These are phyloP conservation scores for Hsuehochloa calcarea DNA, from an alignment of 176 grass and related monocot species.

Conservation along the genomic window DNA sequence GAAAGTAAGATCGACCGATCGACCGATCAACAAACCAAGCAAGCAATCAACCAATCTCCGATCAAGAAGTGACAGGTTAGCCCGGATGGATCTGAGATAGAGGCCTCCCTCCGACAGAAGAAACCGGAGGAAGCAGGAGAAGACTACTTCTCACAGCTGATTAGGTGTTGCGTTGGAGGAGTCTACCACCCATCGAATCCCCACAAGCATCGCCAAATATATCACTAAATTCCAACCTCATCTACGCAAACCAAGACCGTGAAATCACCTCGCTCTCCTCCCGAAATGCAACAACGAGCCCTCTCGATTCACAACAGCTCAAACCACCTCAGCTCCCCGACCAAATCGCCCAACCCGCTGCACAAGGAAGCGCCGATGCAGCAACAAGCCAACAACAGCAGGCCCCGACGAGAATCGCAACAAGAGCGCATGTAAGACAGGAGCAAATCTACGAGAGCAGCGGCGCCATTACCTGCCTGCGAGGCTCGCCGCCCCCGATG, in stretches of 20 bases:
- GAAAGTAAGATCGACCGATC: not conserved
- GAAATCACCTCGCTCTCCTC: not conserved
- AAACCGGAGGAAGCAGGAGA: not conserved
- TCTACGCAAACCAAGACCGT: not conserved
- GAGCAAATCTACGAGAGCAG: not conserved
- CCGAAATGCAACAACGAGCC: not conserved
- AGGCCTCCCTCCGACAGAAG: not conserved
- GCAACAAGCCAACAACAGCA: not conserved
- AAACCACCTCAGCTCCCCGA: not conserved
- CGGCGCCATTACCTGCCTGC: not conserved
- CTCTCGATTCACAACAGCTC: not conserved
- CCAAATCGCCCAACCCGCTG: not conserved
- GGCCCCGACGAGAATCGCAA: not conserved
- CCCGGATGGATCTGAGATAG: not conserved
- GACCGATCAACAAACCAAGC: not conserved
- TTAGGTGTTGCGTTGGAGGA: not conserved
- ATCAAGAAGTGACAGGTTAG: not conserved
- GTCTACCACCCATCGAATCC: not conserved
- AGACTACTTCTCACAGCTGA: not conserved
- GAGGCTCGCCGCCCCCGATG: not conserved
- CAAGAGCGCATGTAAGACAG: not conserved
- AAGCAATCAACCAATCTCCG: not conserved
- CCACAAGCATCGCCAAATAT: not conserved
- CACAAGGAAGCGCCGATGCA: not conserved
- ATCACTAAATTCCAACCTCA: slow-evolving; percentile 1